phyloP scores from a whole-genome alignment of 2,329 filamentous ascomycete genomes.

The Calonectria pseudoturangicola region DNA sequence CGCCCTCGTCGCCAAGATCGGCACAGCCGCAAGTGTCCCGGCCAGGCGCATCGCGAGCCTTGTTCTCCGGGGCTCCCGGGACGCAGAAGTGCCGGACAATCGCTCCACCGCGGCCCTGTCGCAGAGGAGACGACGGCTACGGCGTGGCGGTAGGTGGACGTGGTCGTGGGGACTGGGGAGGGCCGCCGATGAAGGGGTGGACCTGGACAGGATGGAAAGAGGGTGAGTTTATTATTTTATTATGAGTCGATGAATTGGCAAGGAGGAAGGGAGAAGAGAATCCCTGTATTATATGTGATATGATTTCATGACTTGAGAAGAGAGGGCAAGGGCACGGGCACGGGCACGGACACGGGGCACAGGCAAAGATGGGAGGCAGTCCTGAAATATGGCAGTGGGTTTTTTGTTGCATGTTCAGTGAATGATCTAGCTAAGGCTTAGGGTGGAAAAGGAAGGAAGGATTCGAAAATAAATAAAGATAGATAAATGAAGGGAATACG shows the following conservation, averaged over 20 bases:
- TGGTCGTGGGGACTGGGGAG: conserved; percentile 35
- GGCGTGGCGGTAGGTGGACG: conserved; percentile 32
- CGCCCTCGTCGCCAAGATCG: conserved; percentile 51
- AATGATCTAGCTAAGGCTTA: neutral
- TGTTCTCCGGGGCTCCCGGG: conserved; percentile 38
- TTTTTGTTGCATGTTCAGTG: conserved; percentile 22
- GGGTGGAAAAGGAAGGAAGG: neutral
- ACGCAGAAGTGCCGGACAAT: conserved; percentile 48
- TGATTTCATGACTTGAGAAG: conserved; percentile 25
- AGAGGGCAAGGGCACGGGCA: neutral
- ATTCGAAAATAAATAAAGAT: too few relatives aligned
- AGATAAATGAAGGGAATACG: too few relatives aligned
- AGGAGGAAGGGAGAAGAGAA: neutral
- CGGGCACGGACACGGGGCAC: neutral
- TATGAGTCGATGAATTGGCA: neutral
- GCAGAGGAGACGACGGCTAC: conserved; percentile 28
- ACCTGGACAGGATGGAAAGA: conserved; percentile 41
- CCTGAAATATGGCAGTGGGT: neutral
- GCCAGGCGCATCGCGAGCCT: conserved; percentile 31
- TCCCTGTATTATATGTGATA: neutral
- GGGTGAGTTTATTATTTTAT: conserved; percentile 32
- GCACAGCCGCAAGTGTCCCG: conserved; percentile 29
- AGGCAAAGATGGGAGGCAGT: neutral
- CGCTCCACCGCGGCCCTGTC: conserved; percentile 42
- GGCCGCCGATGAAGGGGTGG: conserved; percentile 31